These are phyloP conservation scores for Schizochytrium sp. DNA, from an alignment of 108 stramenopile genomes.

Conservation along the genomic window DNA sequence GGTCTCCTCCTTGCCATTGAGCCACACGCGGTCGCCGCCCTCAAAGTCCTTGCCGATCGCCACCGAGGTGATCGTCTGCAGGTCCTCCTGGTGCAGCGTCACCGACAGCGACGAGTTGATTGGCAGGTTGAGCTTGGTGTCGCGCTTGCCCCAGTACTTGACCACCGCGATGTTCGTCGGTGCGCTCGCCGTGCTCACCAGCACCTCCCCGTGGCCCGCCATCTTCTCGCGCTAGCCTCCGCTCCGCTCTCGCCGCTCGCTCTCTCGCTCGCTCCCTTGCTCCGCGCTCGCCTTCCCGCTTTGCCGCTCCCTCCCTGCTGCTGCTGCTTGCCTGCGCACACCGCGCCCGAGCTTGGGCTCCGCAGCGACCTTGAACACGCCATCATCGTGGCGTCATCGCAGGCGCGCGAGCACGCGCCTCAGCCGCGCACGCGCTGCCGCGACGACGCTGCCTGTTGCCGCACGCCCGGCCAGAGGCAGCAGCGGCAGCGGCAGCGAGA, in stretches of 20 bases:
- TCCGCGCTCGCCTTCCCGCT: too few relatives aligned
- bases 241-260: not conserved
- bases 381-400: too few relatives aligned
- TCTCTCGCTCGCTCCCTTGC: too few relatives aligned
- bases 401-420: too few relatives aligned
- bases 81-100: conserved; percentile 79
- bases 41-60: conserved; percentile 58
- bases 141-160: conserved; percentile 35
- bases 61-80: conserved; percentile 86
- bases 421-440: too few relatives aligned
- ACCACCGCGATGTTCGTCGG: conserved; percentile 32
- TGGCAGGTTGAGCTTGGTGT: conserved; percentile 15
- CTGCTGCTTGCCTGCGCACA: too few relatives aligned
- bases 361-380: too few relatives aligned
- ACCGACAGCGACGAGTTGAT: conserved; percentile 53
- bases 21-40: conserved; percentile 73
- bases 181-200: conserved; percentile 6
- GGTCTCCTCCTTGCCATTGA: conserved; percentile 68
- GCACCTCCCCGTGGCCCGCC: not conserved
- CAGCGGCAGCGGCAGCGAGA: too few relatives aligned
- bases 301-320: too few relatives aligned
- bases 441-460: too few relatives aligned
- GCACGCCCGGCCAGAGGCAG: too few relatives aligned
- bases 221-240: not conserved
- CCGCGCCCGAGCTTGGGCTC: too few relatives aligned